These are phyloP conservation scores for Hypoxylon sp. DNA, from an alignment of 2,329 filamentous ascomycete genomes.

Conservation along the genomic window DNA sequence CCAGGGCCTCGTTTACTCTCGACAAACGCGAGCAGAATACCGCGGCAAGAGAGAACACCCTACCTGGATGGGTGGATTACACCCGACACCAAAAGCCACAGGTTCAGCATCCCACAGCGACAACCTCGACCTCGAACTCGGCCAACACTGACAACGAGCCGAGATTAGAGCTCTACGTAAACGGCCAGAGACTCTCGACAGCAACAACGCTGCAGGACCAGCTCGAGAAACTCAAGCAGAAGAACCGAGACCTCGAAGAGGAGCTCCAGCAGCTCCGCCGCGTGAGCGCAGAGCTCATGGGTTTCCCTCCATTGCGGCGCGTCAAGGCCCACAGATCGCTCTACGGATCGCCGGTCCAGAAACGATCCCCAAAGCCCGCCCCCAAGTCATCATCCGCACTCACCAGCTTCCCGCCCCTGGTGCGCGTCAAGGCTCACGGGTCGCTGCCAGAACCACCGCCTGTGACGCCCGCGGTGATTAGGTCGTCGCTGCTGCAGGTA, in stretches of 20 bases:
- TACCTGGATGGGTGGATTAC: background rate
- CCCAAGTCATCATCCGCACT: background rate
- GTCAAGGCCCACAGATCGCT: background rate
- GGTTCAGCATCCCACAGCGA: background rate
- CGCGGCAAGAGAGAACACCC: background rate
- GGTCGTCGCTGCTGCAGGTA: background rate
- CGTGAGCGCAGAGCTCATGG: background rate
- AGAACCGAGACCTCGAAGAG: conserved; percentile 5
- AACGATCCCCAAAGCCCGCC: background rate
- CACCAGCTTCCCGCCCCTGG: background rate
- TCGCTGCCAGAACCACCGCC: background rate
- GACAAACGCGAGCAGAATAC: background rate
- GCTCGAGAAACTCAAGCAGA: background rate
- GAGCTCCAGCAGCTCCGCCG: background rate
- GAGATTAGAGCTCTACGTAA: background rate
- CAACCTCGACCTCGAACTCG: background rate
- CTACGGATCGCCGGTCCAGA: background rate
- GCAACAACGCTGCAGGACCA: background rate
- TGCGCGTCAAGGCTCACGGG: background rate
- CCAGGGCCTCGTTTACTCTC: background rate
- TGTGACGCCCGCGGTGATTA: background rate
- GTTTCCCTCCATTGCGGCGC: conserved; percentile 9
- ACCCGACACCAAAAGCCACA: background rate
- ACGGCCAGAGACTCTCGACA: background rate
- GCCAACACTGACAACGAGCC: background rate